Conservation (phyloP, 2,329 filamentous ascomycete species). For the Penicillium sp. region DNA sequence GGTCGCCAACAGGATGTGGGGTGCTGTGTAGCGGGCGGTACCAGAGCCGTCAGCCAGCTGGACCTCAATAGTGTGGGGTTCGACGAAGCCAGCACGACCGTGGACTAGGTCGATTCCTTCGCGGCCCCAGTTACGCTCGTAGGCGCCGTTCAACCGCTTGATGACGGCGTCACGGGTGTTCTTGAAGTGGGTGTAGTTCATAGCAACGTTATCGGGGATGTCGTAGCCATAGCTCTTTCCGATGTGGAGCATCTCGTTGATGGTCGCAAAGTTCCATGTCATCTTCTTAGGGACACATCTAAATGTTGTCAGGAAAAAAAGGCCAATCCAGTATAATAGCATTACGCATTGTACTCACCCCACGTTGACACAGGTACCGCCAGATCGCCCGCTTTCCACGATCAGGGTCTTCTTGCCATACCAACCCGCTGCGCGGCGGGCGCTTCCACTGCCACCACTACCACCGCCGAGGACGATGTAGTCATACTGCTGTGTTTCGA, state of each 20-base stretch:
- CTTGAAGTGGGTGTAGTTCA: conserved; percentile 43
- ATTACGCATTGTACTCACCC: conserved; percentile 32
- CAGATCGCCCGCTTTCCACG: conserved; percentile 42
- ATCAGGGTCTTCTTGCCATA: conserved; percentile 46
- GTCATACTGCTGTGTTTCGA: conserved; percentile 43
- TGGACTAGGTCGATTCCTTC: conserved; percentile 46
- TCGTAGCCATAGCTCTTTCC: conserved; percentile 43
- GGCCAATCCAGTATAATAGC: not conserved
- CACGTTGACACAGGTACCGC: conserved; percentile 48
- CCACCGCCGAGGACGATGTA: conserved; percentile 50
- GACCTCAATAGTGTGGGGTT: conserved; percentile 40
- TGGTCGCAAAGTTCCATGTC: conserved; percentile 45
- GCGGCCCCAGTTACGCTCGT: conserved; percentile 44
- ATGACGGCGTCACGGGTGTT: conserved; percentile 41
- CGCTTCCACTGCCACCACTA: conserved; percentile 45
- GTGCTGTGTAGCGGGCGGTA: conserved; percentile 35
- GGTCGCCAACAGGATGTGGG: conserved; percentile 43
- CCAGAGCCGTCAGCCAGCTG: conserved; percentile 35
- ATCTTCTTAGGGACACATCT: conserved; percentile 49
- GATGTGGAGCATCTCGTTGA: conserved; percentile 41
- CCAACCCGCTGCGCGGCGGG: conserved; percentile 44
- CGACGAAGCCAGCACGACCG: conserved; percentile 41
- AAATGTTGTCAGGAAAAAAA: not conserved
- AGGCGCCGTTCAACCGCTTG: conserved; percentile 40
- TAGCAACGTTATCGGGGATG: conserved; percentile 35